Conservation (phyloP, 2,329 filamentous ascomycete species). For the Chaetomiaceae sp. region DNA sequence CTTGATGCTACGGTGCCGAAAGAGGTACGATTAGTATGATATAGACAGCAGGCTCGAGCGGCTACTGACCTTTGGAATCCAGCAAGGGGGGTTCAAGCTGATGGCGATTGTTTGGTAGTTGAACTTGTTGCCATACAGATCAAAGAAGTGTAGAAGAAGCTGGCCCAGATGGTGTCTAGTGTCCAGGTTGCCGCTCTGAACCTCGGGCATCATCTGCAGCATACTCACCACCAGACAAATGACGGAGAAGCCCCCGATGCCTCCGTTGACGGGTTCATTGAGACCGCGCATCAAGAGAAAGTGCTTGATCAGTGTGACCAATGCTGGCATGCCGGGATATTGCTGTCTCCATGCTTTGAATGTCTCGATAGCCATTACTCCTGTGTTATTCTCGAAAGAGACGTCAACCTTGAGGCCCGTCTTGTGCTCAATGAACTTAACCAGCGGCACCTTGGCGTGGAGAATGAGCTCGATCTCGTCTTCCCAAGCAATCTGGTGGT, state of each 20-base stretch:
- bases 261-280: slow-evolving; percentile 87
- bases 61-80: slow-evolving; percentile 66
- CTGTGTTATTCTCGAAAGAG: slow-evolving; percentile 88
- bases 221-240: slow-evolving; percentile 91
- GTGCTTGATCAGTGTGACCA: slow-evolving; percentile 89
- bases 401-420: slow-evolving; percentile 86
- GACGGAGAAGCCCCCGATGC: slow-evolving; percentile 88
- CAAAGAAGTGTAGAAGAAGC: slow-evolving; percentile 80
- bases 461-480: slow-evolving; percentile 64
- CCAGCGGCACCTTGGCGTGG: slow-evolving; percentile 78
- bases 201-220: slow-evolving; percentile 71
- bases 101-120: slow-evolving; percentile 68
- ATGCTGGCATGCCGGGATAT: slow-evolving; percentile 78
- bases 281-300: slow-evolving; percentile 83
- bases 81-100: slow-evolving; percentile 67
- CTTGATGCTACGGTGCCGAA: slow-evolving; percentile 32
- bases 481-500: slow-evolving; percentile 52
- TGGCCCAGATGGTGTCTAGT: slow-evolving; percentile 69
- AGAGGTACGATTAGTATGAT: neutral
- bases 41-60: neutral
- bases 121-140: slow-evolving; percentile 83
- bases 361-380: slow-evolving; percentile 73
- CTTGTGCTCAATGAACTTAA: slow-evolving; percentile 78
- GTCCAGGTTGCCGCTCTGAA: slow-evolving; percentile 56
- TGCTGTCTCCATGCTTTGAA: slow-evolving; percentile 74